These are phyloP conservation scores for Anisogramma anomala DNA, from an alignment of 2,329 filamentous ascomycete genomes.

Conservation along the genomic window DNA sequence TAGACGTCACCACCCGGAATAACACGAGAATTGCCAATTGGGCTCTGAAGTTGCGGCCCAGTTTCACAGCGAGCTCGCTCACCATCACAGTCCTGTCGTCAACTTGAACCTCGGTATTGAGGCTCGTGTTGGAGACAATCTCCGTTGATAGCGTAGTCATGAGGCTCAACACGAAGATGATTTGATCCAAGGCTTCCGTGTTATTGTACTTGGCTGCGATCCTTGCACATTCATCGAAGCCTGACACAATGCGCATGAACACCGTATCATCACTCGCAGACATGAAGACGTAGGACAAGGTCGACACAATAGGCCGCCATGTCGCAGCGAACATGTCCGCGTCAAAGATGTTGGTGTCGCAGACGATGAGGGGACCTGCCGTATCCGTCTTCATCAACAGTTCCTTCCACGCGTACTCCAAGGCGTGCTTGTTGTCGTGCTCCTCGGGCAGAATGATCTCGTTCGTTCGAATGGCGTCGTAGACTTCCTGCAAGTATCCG, in stretches of 20 bases:
- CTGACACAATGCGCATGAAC: constrained; percentile 83
- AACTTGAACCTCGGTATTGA: constrained; percentile 93
- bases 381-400: constrained; percentile 73
- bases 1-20: constrained; percentile 81
- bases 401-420: constrained; percentile 97
- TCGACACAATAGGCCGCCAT: constrained; percentile 90
- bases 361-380: constrained; percentile 61
- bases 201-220: constrained; percentile 79
- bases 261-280: constrained; percentile 94
- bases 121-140: constrained; percentile 62
- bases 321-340: constrained; percentile 95
- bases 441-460: constrained; percentile 97
- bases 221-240: constrained; percentile 90
- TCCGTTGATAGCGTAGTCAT: constrained; percentile 81
- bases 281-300: constrained; percentile 96
- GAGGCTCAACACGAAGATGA: constrained; percentile 77
- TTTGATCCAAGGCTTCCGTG: constrained; percentile 80
- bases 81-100: constrained; percentile 95
- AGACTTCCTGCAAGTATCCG: constrained; percentile 77
- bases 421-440: constrained; percentile 91
- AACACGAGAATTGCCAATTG: constrained; percentile 91
- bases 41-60: constrained; percentile 85
- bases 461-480: constrained; percentile 78
- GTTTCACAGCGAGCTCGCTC: constrained; percentile 90
- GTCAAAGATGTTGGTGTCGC: constrained; percentile 89